Percentiles rank a stretch among this genome's conserved stretches.
Conservation (phyloP, 371 early-diverging fungal genomes). For the Encephalitozoon cuniculi region DNA sequence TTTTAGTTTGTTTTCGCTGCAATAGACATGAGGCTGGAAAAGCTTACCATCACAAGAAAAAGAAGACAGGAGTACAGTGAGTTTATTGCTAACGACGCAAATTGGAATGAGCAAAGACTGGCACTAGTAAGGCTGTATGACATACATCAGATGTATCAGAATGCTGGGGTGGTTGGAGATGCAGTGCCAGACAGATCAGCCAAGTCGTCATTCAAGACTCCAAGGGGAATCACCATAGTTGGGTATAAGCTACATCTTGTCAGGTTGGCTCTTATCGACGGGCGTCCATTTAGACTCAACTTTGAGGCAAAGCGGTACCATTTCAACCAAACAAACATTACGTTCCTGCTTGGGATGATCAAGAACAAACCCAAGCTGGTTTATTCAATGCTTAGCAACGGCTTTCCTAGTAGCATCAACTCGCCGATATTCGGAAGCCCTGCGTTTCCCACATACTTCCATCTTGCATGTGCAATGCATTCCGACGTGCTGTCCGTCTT, state of each 20-base stretch:
- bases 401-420: slow-evolving; percentile 51
- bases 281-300: slow-evolving; percentile 19
- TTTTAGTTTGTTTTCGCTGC: not conserved
- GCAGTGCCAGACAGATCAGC: slow-evolving; percentile 5
- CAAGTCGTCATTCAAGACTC: slow-evolving; percentile 15
- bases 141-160: slow-evolving; percentile 19
- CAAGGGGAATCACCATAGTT: not conserved
- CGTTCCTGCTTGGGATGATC: slow-evolving; percentile 54
- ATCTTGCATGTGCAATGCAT: slow-evolving; percentile 36
- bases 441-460: slow-evolving; percentile 45
- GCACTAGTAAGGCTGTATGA: slow-evolving; percentile 15
- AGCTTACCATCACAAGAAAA: slow-evolving; percentile 15
- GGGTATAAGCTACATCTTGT: slow-evolving; percentile 18
- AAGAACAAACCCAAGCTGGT: slow-evolving; percentile 46
- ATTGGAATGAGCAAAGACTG: slow-evolving; percentile 34
- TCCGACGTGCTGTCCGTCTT: slow-evolving; percentile 5
- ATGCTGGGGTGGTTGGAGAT: slow-evolving; percentile 13
- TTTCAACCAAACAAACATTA: slow-evolving; percentile 39
- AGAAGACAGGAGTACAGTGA: slow-evolving; percentile 30
- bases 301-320: slow-evolving; percentile 1
- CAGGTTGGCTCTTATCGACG: slow-evolving; percentile 26
- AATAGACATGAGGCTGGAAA: not conserved
- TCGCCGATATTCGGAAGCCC: slow-evolving; percentile 38
- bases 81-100: slow-evolving; percentile 39
- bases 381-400: slow-evolving; percentile 45